Percentiles rank a stretch among this genome's conserved stretches.
Evolutionary conservation across 2,329 filamentous ascomycete species (phyloP).

Genomic region (Celoporthe dispersa): DNA sequence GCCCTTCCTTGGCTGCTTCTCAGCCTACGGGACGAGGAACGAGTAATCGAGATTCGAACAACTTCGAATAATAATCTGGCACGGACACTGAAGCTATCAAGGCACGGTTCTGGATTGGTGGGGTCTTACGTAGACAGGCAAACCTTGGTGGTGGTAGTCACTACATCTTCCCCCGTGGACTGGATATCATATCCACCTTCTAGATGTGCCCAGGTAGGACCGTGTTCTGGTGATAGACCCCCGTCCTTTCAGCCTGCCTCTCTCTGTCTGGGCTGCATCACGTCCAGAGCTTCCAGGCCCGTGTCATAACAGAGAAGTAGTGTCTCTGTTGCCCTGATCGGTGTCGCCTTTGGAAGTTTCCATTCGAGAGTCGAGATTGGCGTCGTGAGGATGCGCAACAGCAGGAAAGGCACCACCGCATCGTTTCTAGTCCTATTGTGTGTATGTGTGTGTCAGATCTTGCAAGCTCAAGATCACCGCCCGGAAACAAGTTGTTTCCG

Average conservation of each 20-base stretch:
- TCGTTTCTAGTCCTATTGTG: neutral
- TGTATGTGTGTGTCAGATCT: neutral
- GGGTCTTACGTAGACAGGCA: neutral
- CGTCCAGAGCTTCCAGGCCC: neutral
- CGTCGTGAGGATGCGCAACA: neutral
- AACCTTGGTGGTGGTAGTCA: neutral
- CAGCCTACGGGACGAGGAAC: neutral
- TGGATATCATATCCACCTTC: neutral
- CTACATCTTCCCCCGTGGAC: neutral
- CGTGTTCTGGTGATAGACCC: neutral
- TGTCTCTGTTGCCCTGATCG: neutral
- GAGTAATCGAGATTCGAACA: neutral
- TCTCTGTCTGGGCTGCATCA: neutral
- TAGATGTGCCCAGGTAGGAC: neutral
- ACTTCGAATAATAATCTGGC: neutral
- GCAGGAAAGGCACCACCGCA: neutral
- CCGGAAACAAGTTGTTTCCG: neutral
- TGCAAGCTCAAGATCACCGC: neutral
- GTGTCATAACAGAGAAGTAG: neutral
- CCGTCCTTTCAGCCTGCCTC: neutral
- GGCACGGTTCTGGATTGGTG: neutral
- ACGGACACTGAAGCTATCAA: conserved; percentile 2
- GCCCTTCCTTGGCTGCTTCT: neutral
- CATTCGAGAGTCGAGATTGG: neutral
- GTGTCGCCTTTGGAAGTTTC: neutral